Evolutionary conservation across 495 filamentous ascomycete species (phyloP).

Genomic region (Penicillium antarcticum): DNA sequence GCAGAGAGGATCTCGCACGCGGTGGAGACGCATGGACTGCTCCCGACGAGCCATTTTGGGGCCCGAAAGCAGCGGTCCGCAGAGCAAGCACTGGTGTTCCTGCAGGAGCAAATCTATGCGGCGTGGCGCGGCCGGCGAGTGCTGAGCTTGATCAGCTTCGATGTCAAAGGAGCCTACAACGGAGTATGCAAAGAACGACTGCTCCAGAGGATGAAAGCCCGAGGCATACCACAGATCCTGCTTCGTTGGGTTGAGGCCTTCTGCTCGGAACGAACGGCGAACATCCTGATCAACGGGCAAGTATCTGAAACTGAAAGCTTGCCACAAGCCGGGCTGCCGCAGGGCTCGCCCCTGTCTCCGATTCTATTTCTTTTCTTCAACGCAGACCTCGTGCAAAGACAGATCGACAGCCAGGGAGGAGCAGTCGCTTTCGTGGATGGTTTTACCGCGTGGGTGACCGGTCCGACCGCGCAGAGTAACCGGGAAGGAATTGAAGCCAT

Average conservation of each 20-base stretch:
- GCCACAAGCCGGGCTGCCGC: too few species aligned
- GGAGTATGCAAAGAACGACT: slow-evolving; percentile 31
- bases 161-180: too few species aligned
- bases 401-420: too few species aligned
- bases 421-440: too few species aligned
- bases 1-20: slow-evolving; percentile 24
- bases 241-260: slow-evolving; percentile 24
- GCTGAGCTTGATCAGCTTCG: slow-evolving; percentile 23
- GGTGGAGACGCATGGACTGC: slow-evolving; percentile 16
- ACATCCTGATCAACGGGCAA: background rate
- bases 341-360: slow-evolving; percentile 33
- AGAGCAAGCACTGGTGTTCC: slow-evolving; percentile 20
- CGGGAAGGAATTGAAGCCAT: too few species aligned
- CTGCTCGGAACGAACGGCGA: slow-evolving; percentile 13
- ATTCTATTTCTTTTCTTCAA: slow-evolving; percentile 32
- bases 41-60: slow-evolving; percentile 13
- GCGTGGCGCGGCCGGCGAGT: slow-evolving; percentile 18
- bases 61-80: too few species aligned
- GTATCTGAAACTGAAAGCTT: slow-evolving; percentile 8
- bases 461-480: too few species aligned
- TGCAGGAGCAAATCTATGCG: slow-evolving; percentile 26
- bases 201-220: slow-evolving; percentile 27
- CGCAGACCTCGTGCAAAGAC: slow-evolving; percentile 18
- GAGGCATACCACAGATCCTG: slow-evolving; percentile 19
- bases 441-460: too few species aligned